Conservation (phyloP, 257 asterid genomes). For the Ophiorrhiza pumila region DNA sequence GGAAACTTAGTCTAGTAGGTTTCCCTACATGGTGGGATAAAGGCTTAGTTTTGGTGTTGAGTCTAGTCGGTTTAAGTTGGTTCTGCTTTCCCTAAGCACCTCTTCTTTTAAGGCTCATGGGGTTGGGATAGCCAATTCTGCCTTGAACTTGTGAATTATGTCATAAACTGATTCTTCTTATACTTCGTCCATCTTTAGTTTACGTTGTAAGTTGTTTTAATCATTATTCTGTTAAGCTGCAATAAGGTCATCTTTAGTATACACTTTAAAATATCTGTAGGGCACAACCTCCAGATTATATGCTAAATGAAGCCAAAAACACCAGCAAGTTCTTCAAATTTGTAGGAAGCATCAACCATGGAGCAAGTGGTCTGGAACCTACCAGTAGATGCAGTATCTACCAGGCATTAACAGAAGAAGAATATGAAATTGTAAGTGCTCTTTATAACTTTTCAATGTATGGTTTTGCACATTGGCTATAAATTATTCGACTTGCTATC, state of each 20-base stretch:
- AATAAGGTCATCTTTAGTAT: slow-evolving; percentile 27
- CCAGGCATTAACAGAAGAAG: slow-evolving; percentile 81
- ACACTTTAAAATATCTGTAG: slow-evolving; percentile 38
- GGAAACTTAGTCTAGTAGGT: neutral
- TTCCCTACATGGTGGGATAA: too few species aligned
- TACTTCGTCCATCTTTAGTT: neutral
- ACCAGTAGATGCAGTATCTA: slow-evolving; percentile 56
- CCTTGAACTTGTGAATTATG: neutral
- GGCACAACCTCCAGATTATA: slow-evolving; percentile 93
- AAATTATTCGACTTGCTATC: neutral
- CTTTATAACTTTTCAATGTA: slow-evolving; percentile 4
- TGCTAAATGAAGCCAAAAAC: slow-evolving; percentile 78
- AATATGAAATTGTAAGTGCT: slow-evolving; percentile 88
- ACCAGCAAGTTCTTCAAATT: slow-evolving; percentile 89
- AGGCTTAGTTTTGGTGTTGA: too few species aligned
- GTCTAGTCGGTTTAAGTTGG: neutral
- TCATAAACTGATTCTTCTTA: neutral
- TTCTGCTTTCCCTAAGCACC: neutral
- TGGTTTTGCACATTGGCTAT: neutral
- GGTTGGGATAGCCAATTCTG: neutral
- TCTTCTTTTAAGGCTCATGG: slow-evolving; percentile 4
- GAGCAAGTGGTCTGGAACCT: slow-evolving; percentile 51
- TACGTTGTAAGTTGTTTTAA: slow-evolving; percentile 20
- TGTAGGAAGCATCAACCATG: slow-evolving; percentile 68
- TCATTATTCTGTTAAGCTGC: slow-evolving; percentile 28